Base-by-base conservation (phyloP, 169 alveolate species). In the Neospora caninum region DNA sequence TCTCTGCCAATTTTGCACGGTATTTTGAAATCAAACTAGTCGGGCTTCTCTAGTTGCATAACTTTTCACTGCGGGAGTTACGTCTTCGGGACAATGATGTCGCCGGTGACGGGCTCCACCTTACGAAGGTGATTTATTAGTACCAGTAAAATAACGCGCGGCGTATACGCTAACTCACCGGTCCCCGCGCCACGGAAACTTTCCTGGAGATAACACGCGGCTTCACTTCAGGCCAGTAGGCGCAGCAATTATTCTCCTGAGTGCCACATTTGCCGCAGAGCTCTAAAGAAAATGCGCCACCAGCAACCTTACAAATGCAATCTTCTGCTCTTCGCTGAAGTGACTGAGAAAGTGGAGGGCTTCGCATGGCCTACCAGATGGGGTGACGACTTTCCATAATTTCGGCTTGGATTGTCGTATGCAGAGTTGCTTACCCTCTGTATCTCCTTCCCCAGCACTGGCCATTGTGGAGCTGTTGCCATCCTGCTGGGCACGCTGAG, bases 361-460 rank as follows among this genome's bases (percentile, higher is more conserved):
- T 69, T 89, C 93, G 49, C 93, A 89, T 2, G 93, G 93, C 39
- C 93, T 89, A 64, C 4, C 39, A 78, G 49, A 16, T 18, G 22
- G 45, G 45, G 86, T 69, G 38, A 18, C 22, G 36, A 31, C 31
- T 0, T 6, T 82, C 22, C 18, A 73, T 13, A 31, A 22, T n/a
- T 73, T 27, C 43, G 9, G 53, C n/a, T 6, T n/a, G 80, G 27
- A 0, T 27, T 38, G n/a, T 20, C 80, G 13, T 4, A 7, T 18
- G 36, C 70, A 0, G 27, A 34, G 80, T n/a, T 1, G 0, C 73
- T 39, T 69, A 89, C 93, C 93, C 93, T 16, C 93, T 54, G 73
- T 89, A 89, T 13, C 88, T 38, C 69, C 93, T 73, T 7, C 93
- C 93, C 93, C 93, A 89, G 88, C 93, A 89, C 31, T 38, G 34